Evolutionary conservation across 169 alveolate genomes (phyloP).

Genomic region (Plasmodium berghei): DNA sequence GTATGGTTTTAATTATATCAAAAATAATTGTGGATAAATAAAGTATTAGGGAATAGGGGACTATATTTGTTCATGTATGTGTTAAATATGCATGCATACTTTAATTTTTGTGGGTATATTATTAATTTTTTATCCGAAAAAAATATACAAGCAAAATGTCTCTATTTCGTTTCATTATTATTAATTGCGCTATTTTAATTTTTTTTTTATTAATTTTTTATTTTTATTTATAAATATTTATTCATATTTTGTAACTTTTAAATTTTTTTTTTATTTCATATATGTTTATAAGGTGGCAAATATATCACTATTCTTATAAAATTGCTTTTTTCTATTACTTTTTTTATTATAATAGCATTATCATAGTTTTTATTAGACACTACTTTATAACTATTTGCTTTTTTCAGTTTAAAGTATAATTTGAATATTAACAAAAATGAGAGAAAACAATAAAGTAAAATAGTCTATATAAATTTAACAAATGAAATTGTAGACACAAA

Average conservation of each 20-base stretch:
- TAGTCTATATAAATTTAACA: not conserved
- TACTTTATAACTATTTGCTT: slow-evolving; percentile 13
- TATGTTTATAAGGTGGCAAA: slow-evolving; percentile 12
- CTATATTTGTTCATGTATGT: too few species aligned
- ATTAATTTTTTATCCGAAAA: slow-evolving; percentile 21
- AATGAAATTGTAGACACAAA: not conserved
- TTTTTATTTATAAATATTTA: slow-evolving; percentile 3
- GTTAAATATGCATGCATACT: not conserved
- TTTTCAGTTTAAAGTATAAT: slow-evolving; percentile 70
- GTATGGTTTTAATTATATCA: too few species aligned
- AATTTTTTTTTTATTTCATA: slow-evolving; percentile 18
- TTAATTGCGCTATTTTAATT: slow-evolving; percentile 29
- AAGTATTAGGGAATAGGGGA: too few species aligned
- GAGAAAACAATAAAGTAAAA: not conserved
- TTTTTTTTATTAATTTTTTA: slow-evolving; percentile 10
- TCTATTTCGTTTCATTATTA: slow-evolving; percentile 7
- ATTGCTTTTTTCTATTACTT: slow-evolving; percentile 25
- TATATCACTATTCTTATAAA: slow-evolving; percentile 1
- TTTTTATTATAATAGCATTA: slow-evolving; percentile 18
- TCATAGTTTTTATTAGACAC: slow-evolving; percentile 45
- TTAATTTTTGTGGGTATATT: not conserved
- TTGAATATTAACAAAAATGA: slow-evolving; percentile 35
- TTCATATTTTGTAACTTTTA: not conserved
- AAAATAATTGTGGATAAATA: too few species aligned
- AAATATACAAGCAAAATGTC: not conserved